Evolutionary conservation across 2,329 filamentous ascomycete species (phyloP).

Genomic region (Ophiostoma quercus): DNA sequence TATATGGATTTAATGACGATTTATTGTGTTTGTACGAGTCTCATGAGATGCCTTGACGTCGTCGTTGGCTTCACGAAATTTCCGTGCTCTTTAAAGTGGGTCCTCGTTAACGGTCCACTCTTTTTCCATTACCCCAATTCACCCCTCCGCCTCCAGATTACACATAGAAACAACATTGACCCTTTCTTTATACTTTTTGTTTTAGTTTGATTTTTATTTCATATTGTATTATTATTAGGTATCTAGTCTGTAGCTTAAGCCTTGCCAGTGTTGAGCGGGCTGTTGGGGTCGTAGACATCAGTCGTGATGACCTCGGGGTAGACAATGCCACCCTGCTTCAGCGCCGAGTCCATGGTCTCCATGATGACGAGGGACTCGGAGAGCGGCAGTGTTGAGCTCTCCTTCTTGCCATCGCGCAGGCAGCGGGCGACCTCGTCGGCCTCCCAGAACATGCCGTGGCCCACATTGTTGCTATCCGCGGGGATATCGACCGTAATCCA

Average conservation of each 20-base stretch:
- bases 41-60: neutral
- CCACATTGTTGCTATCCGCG: slow-evolving; percentile 46
- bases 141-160: neutral
- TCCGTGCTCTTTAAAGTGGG: neutral
- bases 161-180: neutral
- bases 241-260: neutral
- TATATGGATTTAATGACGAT: neutral
- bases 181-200: neutral
- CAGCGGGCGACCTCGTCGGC: slow-evolving; percentile 41
- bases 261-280: slow-evolving; percentile 54
- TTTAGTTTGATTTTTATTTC: neutral
- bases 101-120: neutral
- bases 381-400: slow-evolving; percentile 66
- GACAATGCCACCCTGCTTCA: slow-evolving; percentile 48
- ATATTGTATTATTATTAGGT: neutral
- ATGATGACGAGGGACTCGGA: slow-evolving; percentile 80
- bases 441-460: slow-evolving; percentile 73
- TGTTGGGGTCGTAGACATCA: slow-evolving; percentile 54
- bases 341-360: slow-evolving; percentile 59
- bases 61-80: slow-evolving; percentile 8
- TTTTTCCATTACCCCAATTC: neutral
- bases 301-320: slow-evolving; percentile 55
- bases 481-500: slow-evolving; percentile 52
- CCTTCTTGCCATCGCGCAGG: slow-evolving; percentile 67
- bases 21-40: neutral